phyloP scores from a whole-genome alignment of 495 filamentous ascomycete genomes.

The Filosporella fistucella region DNA sequence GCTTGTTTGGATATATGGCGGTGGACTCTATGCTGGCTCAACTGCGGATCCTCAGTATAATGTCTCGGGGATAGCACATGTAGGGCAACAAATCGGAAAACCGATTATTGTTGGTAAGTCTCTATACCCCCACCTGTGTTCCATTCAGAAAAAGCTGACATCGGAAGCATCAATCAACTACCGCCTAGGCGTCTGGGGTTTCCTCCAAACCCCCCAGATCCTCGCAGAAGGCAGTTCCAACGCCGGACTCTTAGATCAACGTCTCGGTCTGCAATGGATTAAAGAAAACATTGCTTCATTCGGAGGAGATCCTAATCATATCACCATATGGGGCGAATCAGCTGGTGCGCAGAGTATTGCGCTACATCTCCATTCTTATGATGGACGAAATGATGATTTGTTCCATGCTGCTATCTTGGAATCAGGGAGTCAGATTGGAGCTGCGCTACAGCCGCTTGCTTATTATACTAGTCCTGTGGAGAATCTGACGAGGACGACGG shows the following conservation, averaged over 20 bases:
- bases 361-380: slow-evolving; percentile 18
- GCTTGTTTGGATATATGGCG: slow-evolving; percentile 4
- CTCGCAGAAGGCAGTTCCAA: slow-evolving; percentile 36
- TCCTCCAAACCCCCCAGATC: slow-evolving; percentile 32
- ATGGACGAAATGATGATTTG: not conserved
- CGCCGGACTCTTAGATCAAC: slow-evolving; percentile 43
- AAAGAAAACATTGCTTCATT: slow-evolving; percentile 50
- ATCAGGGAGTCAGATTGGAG: no score
- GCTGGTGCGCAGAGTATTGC: slow-evolving; percentile 47
- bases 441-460: slow-evolving; percentile 1
- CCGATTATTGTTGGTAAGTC: not conserved
- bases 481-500: no score
- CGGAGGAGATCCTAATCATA: slow-evolving; percentile 35
- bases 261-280: slow-evolving; percentile 56
- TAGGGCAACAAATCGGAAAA: not conserved
- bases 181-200: slow-evolving; percentile 62
- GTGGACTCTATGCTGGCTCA: not conserved
- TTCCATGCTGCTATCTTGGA: slow-evolving; percentile 7
- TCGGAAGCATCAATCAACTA: slow-evolving; percentile 35
- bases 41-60: slow-evolving; percentile 3
- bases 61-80: not conserved
- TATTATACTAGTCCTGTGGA: slow-evolving; percentile 9
- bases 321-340: slow-evolving; percentile 35
- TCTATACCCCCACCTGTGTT: slow-evolving; percentile 29
- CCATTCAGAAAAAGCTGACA: slow-evolving; percentile 47